phyloP scores from a whole-genome alignment of 2,329 filamentous ascomycete genomes.

The Eutypa lata region DNA sequence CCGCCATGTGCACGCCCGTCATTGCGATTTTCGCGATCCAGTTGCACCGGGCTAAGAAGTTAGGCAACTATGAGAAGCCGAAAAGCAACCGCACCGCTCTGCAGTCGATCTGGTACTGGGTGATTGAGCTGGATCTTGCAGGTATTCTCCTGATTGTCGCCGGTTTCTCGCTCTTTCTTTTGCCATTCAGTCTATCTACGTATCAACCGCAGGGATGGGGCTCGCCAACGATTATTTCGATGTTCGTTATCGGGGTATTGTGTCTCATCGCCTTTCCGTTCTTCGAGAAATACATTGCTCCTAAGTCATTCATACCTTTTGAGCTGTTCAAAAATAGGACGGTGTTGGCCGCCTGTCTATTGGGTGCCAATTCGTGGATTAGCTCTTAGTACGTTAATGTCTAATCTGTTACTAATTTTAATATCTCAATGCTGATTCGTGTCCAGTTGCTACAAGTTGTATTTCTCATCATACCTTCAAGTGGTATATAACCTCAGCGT shows the following conservation, averaged over 20 bases:
- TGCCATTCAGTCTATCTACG: conserved; percentile 53
- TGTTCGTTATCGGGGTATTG: conserved; percentile 49
- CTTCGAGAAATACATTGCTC: background rate
- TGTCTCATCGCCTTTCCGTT: conserved; percentile 41
- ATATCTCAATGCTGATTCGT: too few species aligned
- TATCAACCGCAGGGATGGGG: conserved; percentile 41
- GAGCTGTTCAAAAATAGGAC: conserved; percentile 9
- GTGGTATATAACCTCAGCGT: conserved; percentile 31
- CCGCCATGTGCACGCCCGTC: conserved; percentile 34
- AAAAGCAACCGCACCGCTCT: conserved; percentile 2
- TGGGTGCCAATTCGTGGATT: conserved; percentile 24
- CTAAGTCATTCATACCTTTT: background rate
- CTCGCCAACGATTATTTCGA: conserved; percentile 41
- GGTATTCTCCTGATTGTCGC: conserved; percentile 41
- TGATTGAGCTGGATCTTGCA: conserved; percentile 26
- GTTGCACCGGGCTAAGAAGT: conserved; percentile 18
- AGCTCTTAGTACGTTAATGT: conserved; percentile 22
- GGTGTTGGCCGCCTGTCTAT: conserved; percentile 21
- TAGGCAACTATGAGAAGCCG: conserved; percentile 6
- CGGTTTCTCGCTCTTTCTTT: conserved; percentile 9
- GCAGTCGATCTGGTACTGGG: conserved; percentile 15
- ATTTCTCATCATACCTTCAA: conserved; percentile 40
- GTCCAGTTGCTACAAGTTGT: conserved; percentile 32
- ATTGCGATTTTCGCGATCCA: conserved; percentile 18
- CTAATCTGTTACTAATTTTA: too few species aligned